These are phyloP conservation scores for Fusarium neocosmosporiellum DNA, from an alignment of 2,329 filamentous ascomycete genomes.

Conservation along the genomic window DNA sequence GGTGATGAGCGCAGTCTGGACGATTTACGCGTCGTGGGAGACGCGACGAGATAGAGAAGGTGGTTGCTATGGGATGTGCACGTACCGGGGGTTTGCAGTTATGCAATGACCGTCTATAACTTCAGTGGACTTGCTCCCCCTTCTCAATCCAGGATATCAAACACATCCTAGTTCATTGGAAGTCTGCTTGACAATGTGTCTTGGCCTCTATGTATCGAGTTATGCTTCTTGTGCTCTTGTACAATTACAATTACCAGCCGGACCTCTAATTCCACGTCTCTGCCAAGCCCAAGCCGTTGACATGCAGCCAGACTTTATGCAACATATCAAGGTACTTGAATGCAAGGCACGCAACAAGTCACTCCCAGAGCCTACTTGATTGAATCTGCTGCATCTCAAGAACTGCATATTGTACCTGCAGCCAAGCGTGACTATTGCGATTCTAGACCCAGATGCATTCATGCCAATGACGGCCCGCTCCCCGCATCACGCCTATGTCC, in stretches of 20 bases:
- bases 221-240: neutral
- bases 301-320: neutral
- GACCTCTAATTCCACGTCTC: neutral
- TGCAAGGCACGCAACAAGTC: neutral
- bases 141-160: neutral
- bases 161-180: neutral
- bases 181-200: neutral
- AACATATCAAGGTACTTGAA: neutral
- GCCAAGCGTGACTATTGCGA: neutral
- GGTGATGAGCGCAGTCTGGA: constrained; percentile 8
- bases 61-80: constrained; percentile 40
- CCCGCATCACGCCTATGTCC: neutral
- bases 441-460: neutral
- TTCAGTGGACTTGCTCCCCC: neutral
- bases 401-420: neutral
- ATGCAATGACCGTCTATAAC: neutral
- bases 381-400: neutral
- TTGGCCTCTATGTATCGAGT: neutral
- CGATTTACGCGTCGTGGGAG: constrained; percentile 45
- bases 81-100: constrained; percentile 29
- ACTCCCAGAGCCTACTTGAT: neutral
- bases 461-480: neutral
- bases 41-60: constrained; percentile 40
- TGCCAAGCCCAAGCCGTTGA: neutral
- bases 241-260: neutral